These are phyloP conservation scores for Mortierella sp. DNA, from an alignment of 371 early-diverging fungal genomes.

Conservation along the genomic window DNA sequence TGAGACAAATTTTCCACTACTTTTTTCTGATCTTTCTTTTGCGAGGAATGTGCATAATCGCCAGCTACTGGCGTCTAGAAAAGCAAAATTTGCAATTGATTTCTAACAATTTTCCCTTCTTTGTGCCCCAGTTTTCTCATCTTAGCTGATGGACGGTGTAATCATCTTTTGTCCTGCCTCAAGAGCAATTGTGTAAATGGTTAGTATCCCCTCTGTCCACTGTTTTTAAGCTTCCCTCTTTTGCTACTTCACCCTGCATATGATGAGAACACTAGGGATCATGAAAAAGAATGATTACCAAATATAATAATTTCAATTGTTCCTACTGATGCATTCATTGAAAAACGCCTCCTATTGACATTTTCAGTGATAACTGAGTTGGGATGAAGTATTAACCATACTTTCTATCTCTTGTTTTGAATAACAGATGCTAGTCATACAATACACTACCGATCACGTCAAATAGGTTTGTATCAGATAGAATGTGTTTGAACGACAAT, in stretches of 20 bases:
- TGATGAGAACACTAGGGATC: conserved; percentile 39
- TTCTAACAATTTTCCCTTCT: neutral
- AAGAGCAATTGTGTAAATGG: conserved; percentile 9
- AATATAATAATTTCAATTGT: conserved; percentile 48
- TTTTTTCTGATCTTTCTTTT: conserved; percentile 20
- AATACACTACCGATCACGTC: neutral
- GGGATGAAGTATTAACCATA: neutral
- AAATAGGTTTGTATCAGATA: neutral
- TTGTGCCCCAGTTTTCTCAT: neutral
- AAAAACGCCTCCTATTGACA: neutral
- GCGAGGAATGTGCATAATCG: neutral
- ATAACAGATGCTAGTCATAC: neutral
- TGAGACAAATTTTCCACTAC: conserved; percentile 56
- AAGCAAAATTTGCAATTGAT: neutral
- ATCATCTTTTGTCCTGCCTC: neutral
- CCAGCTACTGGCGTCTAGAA: neutral
- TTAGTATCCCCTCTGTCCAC: conserved; percentile 8
- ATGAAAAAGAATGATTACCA: conserved; percentile 45
- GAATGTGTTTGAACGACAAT: neutral
- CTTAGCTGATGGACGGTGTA: no score
- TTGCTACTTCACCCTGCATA: conserved; percentile 22
- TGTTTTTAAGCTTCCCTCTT: neutral
- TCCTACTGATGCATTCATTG: conserved; percentile 49
- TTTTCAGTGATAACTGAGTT: neutral
- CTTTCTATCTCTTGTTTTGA: neutral